Percentiles rank a stretch among this genome's conserved stretches.
These are phyloP conservation scores for Dothidotthia symphoricarpi DNA, from an alignment of 2,329 filamentous ascomycete species.

Conservation along the genomic window DNA sequence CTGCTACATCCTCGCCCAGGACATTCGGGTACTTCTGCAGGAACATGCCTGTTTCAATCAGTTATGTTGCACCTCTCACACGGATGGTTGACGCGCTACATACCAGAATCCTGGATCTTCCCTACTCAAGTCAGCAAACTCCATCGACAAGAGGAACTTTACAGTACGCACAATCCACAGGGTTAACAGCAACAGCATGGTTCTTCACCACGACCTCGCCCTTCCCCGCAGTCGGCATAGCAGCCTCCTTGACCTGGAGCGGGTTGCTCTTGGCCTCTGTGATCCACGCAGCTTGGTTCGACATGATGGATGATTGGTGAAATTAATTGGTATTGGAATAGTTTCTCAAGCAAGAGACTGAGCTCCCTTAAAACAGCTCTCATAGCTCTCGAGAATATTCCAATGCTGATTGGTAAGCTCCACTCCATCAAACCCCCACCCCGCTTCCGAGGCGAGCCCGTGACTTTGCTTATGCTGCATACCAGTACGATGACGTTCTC, in stretches of 20 bases:
- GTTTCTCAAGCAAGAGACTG: neutral
- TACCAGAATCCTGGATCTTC: conserved; percentile 37
- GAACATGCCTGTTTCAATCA: conserved; percentile 28
- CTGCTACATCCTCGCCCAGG: conserved; percentile 47
- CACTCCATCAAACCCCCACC: too few relatives aligned
- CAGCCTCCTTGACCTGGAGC: conserved; percentile 31
- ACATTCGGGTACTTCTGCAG: conserved; percentile 37
- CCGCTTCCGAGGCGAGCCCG: too few relatives aligned
- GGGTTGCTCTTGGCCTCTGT: conserved; percentile 29
- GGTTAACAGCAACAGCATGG: conserved; percentile 35
- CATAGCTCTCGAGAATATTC: too few relatives aligned
- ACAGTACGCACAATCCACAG: conserved; percentile 27
- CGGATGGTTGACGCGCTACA: neutral
- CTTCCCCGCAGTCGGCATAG: conserved; percentile 27
- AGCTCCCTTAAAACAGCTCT: too few relatives aligned
- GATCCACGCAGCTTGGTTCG: conserved; percentile 37
- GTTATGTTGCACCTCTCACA: neutral
- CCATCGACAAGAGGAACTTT: neutral
- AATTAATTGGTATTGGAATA: neutral
- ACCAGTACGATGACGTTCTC: too few relatives aligned
- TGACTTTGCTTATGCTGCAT: too few relatives aligned
- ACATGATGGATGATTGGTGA: conserved; percentile 16
- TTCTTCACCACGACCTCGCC: conserved; percentile 38
- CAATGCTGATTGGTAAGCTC: too few relatives aligned
- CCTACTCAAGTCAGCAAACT: conserved; percentile 15